Evolutionary conservation across 225 moss, liverwort and hornwort genomes (phyloP), one percentile per base, ranked within the genome.

Genomic region (Antitrichia curtipendula): DNA sequence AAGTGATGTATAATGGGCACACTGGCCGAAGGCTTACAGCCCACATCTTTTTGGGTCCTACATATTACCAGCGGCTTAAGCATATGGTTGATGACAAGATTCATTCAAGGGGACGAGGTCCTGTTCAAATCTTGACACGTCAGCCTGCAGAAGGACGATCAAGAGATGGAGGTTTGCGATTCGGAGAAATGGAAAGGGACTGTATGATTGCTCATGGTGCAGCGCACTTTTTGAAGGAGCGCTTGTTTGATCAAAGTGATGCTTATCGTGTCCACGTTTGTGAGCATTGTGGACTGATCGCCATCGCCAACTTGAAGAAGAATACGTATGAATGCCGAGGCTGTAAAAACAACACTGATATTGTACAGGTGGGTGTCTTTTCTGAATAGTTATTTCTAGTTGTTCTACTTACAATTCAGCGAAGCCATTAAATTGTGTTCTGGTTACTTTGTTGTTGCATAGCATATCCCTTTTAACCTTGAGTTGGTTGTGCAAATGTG

Each of bases 11-110:
- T 90, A 99, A 99, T 80, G 99, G 99, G 70, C 99, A 99, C 87
- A 99, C 99, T 10, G 99, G 99, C 85, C 95, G 99, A 83, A 95
- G 95, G 92, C 90, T 99, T 53, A 92, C 81, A 90, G 99, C 99
- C 34, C 96, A 96, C 79, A 99, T 99, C 87, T 99, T 99, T 88
- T 86, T 99, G 91, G 99, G 99, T 71, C 99, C 99, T 75, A 99
- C 99, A 5, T 99, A 99, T 85, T 99, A 99, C 89, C 99, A 99
- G 93, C 91, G 99, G 56, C 90, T 99, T 87, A 99, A 99, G 91
- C 99, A 99, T 89, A 99, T 99, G 99, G 99, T 99, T 22, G 99
- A 99, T 60, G 99, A 99, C 82, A 99, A 99, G 85, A 99, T 99
- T 80, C 99, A 99, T 88, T 99, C 99, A 49, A 94, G 99, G 77